These are phyloP conservation scores for Wickerhamiella occidentalis DNA, from an alignment of 805 yeast species.

Conservation along the genomic window DNA sequence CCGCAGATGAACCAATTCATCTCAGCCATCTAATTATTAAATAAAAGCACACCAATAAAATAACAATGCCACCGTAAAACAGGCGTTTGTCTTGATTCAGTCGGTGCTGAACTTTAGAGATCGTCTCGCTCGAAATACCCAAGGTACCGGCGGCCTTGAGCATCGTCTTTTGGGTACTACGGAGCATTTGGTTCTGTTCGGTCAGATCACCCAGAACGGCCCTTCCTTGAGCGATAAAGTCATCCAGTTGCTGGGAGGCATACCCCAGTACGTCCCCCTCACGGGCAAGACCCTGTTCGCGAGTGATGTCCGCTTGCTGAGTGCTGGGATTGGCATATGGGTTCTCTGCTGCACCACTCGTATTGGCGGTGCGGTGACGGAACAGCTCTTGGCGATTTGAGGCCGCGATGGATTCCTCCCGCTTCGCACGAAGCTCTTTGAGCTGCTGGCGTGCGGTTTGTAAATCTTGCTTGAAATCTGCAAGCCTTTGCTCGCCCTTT, in stretches of 20 bases:
- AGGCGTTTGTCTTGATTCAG: slow-evolving; percentile 79
- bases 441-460: slow-evolving; percentile 39
- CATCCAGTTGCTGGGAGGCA: slow-evolving; percentile 75
- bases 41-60: slow-evolving; percentile 56
- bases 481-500: slow-evolving; percentile 50
- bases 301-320: slow-evolving; percentile 19
- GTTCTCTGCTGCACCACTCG: slow-evolving; percentile 21
- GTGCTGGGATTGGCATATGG: slow-evolving; percentile 21
- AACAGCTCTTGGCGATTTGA: slow-evolving; percentile 42
- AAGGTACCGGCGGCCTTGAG: slow-evolving; percentile 61
- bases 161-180: slow-evolving; percentile 49
- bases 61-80: slow-evolving; percentile 60
- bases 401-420: slow-evolving; percentile 43
- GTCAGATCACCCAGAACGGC: slow-evolving; percentile 73
- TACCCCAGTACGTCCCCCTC: slow-evolving; percentile 49
- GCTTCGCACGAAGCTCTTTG: slow-evolving; percentile 39
- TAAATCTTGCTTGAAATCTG: slow-evolving; percentile 37
- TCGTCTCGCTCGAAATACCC: slow-evolving; percentile 79
- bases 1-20: neutral
- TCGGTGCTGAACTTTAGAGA: slow-evolving; percentile 62
- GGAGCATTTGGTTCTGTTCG: slow-evolving; percentile 66
- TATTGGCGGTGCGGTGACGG: slow-evolving; percentile 33
- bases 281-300: slow-evolving; percentile 53
- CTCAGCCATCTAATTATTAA: slow-evolving; percentile 54
- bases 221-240: slow-evolving; percentile 80